Evolutionary conservation across 352 stramenopile species (phyloP).

Genomic region (Phytopythium ostracodes): DNA sequence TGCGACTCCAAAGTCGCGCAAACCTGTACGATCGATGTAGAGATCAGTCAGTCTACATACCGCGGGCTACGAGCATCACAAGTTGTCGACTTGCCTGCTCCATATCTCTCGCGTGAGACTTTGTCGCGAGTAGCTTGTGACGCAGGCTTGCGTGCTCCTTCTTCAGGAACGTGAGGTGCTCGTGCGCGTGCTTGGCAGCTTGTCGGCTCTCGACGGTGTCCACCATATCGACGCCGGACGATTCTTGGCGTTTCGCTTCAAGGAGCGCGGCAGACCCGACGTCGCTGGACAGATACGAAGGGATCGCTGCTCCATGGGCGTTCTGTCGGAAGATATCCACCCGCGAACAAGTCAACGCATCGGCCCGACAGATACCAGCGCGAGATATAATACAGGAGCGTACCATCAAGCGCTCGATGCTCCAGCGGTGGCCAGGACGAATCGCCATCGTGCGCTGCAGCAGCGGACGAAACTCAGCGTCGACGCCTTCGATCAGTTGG

Average conservation of each 20-base stretch:
- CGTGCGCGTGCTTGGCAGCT: slow-evolving; percentile 42
- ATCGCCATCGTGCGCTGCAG: slow-evolving; percentile 41
- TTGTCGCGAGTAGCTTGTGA: slow-evolving; percentile 38
- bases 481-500: slow-evolving; percentile 25
- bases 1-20: slow-evolving; percentile 23
- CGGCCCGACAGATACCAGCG: not conserved
- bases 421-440: slow-evolving; percentile 45
- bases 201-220: slow-evolving; percentile 26
- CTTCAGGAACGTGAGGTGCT: slow-evolving; percentile 61
- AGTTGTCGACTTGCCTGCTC: slow-evolving; percentile 23
- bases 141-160: slow-evolving; percentile 51
- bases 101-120: slow-evolving; percentile 39
- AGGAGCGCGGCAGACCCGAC: slow-evolving; percentile 16
- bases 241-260: slow-evolving; percentile 18
- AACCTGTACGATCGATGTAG: slow-evolving; percentile 1
- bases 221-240: slow-evolving; percentile 23
- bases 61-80: not conserved
- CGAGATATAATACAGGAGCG: not conserved
- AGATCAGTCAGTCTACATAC: not conserved
- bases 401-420: slow-evolving; percentile 41
- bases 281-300: slow-evolving; percentile 2
- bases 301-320: not conserved
- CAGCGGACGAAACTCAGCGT: slow-evolving; percentile 28
- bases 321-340: not conserved
- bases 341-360: not conserved